These are phyloP conservation scores for Malassezia arunalokei DNA, from an alignment of 1,284 basidiomycete species.

Conservation along the genomic window DNA sequence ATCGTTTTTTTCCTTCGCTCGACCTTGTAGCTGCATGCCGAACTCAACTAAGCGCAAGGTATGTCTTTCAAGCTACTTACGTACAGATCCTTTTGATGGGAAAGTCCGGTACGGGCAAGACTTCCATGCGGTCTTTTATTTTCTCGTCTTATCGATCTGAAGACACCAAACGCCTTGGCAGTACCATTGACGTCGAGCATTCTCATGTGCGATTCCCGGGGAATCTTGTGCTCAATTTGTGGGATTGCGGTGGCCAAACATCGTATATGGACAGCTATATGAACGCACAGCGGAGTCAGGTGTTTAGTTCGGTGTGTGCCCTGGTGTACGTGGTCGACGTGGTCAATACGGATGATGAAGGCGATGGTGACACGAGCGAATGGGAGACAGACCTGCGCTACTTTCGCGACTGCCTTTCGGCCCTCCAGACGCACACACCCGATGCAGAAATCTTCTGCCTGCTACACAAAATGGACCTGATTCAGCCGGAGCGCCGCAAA, in stretches of 20 bases:
- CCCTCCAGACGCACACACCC: constrained; percentile 33
- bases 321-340: constrained; percentile 98
- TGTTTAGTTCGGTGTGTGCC: constrained; percentile 89
- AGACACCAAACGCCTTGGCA: constrained; percentile 77
- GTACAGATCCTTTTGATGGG: constrained; percentile 40
- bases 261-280: constrained; percentile 95
- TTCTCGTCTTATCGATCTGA: constrained; percentile 92
- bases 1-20: background rate
- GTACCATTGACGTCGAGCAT: constrained; percentile 94
- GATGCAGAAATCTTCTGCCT: constrained; percentile 78
- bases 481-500: constrained; percentile 53
- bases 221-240: constrained; percentile 80
- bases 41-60: constrained; percentile 21
- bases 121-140: constrained; percentile 96
- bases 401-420: constrained; percentile 37
- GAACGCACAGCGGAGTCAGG: constrained; percentile 71
- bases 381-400: constrained; percentile 48
- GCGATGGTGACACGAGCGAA: constrained; percentile 48
- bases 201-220: constrained; percentile 94
- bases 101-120: constrained; percentile 54
- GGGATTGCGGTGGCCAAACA: constrained; percentile 98
- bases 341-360: constrained; percentile 31
- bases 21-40: background rate
- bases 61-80: background rate
- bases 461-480: constrained; percentile 86